Evolutionary conservation across 148 eudicot genomes (phyloP).

Genomic region (Rhododendron ovatum): DNA sequence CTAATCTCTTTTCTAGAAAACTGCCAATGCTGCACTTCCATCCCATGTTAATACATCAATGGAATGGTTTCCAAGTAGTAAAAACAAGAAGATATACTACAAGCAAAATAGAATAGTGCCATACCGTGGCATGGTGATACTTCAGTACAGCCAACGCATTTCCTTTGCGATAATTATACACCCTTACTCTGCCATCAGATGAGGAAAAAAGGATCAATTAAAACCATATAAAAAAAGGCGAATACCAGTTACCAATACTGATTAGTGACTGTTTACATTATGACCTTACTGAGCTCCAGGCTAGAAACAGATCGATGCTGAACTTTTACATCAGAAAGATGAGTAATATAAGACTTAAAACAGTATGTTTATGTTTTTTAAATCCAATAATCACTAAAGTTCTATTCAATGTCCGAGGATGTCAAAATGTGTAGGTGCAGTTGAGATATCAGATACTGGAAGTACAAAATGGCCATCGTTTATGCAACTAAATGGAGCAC

Average conservation of each 20-base stretch:
- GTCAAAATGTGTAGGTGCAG: background rate
- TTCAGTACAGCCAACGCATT: constrained; percentile 79
- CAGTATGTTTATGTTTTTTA: background rate
- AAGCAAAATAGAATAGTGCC: background rate
- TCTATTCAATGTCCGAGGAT: background rate
- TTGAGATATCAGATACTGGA: background rate
- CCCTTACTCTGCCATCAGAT: constrained; percentile 52
- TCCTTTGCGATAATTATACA: constrained; percentile 83
- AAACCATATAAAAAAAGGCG: background rate
- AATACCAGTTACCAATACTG: background rate
- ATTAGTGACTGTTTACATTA: background rate
- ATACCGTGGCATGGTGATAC: constrained; percentile 22
- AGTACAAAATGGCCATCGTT: background rate
- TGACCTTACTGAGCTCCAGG: background rate
- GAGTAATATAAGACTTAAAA: background rate
- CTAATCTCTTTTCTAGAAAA: background rate
- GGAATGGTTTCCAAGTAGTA: background rate
- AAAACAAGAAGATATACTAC: background rate
- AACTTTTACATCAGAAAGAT: background rate
- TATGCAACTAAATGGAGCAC: background rate
- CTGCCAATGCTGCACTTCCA: background rate
- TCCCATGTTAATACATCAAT: background rate
- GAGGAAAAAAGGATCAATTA: background rate
- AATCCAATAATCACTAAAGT: background rate
- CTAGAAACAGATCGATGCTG: background rate